These are phyloP conservation scores for Rhypophila decipiens DNA, from an alignment of 495 filamentous ascomycete genomes.

Conservation along the genomic window DNA sequence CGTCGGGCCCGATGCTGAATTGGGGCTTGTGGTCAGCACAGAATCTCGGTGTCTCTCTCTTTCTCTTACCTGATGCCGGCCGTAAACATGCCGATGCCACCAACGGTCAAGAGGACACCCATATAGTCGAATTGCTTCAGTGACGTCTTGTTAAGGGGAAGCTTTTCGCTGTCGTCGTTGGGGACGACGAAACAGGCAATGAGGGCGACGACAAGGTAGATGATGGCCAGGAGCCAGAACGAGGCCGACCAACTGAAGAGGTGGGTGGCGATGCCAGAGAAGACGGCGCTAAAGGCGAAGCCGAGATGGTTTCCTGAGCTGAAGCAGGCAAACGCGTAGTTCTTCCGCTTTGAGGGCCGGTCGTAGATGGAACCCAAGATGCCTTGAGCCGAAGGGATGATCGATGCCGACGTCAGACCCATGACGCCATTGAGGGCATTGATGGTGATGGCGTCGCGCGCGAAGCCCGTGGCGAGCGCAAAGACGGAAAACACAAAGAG, in stretches of 20 bases:
- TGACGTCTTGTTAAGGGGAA: background rate
- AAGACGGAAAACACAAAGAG: constrained; percentile 2
- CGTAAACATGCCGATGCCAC: constrained; percentile 1
- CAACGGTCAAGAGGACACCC: background rate
- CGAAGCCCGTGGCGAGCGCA: constrained; percentile 1
- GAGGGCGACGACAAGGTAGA: constrained; percentile 2
- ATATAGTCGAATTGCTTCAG: constrained; percentile 1
- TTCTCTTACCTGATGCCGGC: background rate
- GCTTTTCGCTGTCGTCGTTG: background rate
- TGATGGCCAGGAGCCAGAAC: constrained; percentile 2
- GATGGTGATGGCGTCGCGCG: background rate
- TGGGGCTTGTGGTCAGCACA: background rate
- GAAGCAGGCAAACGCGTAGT: constrained; percentile 4
- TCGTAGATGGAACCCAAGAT: constrained; percentile 3
- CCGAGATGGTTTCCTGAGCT: constrained; percentile 1
- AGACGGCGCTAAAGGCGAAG: constrained; percentile 1
- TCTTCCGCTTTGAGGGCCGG: background rate
- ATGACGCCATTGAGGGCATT: constrained; percentile 1
- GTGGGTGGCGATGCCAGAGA: constrained; percentile 2
- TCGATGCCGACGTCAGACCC: constrained; percentile 1
- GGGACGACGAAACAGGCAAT: constrained; percentile 2
- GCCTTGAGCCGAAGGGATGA: constrained; percentile 1
- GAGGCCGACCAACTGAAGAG: background rate
- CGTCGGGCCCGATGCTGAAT: constrained; percentile 1
- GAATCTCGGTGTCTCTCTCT: background rate